Conservation (phyloP, 768 basidiomycete species). For the Lepiota brunneoincarnata region DNA sequence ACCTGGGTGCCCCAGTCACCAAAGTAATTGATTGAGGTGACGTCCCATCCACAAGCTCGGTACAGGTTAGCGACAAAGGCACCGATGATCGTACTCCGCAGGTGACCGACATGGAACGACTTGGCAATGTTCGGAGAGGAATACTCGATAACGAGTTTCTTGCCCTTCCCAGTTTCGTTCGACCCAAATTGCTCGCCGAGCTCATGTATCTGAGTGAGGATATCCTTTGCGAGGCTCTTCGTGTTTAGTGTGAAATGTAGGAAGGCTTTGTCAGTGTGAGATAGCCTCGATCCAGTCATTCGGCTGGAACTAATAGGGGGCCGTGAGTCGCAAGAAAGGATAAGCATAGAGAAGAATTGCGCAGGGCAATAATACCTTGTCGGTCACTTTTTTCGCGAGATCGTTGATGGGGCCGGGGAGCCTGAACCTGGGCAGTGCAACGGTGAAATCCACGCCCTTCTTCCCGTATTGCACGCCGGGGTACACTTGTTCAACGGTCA, state of each 20-base stretch:
- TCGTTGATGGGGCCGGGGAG: constrained; percentile 82
- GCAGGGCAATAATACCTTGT: constrained; percentile 51
- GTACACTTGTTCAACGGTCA: constrained; percentile 78
- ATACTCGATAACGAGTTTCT: constrained; percentile 86
- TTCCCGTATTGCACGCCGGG: constrained; percentile 86
- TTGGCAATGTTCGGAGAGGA: constrained; percentile 98
- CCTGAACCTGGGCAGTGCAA: constrained; percentile 90
- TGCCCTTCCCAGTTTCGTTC: constrained; percentile 73
- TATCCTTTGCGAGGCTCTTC: constrained; percentile 55
- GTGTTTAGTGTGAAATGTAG: constrained; percentile 78
- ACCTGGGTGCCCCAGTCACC: constrained; percentile 99
- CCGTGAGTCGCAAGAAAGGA: constrained; percentile 6
- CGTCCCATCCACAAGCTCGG: constrained; percentile 90
- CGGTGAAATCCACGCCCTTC: constrained; percentile 90
- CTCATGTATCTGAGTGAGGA: constrained; percentile 73
- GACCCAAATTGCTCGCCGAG: constrained; percentile 70
- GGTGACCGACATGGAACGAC: constrained; percentile 95
- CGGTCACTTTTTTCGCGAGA: constrained; percentile 70
- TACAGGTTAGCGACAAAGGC: constrained; percentile 90
- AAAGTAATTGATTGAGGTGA: constrained; percentile 89
- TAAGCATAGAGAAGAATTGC: constrained; percentile 4
- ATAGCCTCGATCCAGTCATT: constrained; percentile 76
- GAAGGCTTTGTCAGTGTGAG: constrained; percentile 70
- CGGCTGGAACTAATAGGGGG: constrained; percentile 66
- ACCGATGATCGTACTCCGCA: constrained; percentile 99